Evolutionary conservation across 1,284 basidiomycete genomes (phyloP), one percentile per base, ranked within the genome.

Genomic region (Melampsora americana): DNA sequence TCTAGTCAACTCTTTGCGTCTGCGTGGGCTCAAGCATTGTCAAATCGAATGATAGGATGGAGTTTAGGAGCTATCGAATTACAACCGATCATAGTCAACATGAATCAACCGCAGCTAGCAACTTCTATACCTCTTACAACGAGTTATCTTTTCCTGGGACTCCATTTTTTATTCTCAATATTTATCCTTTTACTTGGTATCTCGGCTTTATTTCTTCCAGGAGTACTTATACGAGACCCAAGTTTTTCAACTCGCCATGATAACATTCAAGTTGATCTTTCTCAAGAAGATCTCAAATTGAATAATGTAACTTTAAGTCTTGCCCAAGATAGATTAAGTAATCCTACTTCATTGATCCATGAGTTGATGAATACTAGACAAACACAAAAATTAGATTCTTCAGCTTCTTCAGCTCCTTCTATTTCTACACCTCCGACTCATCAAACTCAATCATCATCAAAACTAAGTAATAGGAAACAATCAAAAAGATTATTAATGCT

Each of bases 261-360:
- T 53, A 26, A 26, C 9, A 53, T 26, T 6, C 6, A 53, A 26
- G 53, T 9, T 12, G 5, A 56, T n/a, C n/a, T n/a, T 56, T 56
- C 53, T 16, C n/a, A 56, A 23, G 53, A 56, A 28, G n/a, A 56
- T 23, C 53, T 23, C n/a, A 6, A 28, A 56, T 56, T 56, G 53
- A 56, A 23, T n/a, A 23, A 1, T 20, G 28, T 23, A 9, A 28
- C n/a, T 23, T 12, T 56, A 28, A 28, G 28, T n/a, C 7, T 62
- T 20, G 61, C 61, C 16, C 61, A 62, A 35, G 11, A 28, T 14
- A n/a, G 61, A 62, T 35, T 62, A 16, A 62, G 28, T 30, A 16
- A 62, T 35, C 28, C 61, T 28, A 30, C 61, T 35, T 23, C 61
- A 62, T 35, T 62, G 28, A 62, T 62, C 7, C 61, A 62, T 35